These are phyloP conservation scores for Fusarium tuaranense DNA, from an alignment of 2,329 filamentous ascomycete genomes.

Conservation along the genomic window DNA sequence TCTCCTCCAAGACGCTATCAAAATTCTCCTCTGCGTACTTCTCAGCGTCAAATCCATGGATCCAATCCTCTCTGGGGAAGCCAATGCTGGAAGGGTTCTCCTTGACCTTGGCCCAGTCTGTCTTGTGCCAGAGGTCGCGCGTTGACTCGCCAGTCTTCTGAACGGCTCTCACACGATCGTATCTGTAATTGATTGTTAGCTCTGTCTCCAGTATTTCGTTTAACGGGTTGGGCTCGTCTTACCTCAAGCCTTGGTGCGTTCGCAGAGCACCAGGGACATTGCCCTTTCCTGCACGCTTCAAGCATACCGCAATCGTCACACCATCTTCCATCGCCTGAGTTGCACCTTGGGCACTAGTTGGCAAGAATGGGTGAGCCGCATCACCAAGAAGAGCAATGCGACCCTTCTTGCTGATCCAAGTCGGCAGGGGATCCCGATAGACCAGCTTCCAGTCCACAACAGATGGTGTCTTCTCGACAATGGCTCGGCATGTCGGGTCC, in stretches of 20 bases:
- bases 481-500: conserved; percentile 30
- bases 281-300: conserved; percentile 12
- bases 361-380: conserved; percentile 34
- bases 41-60: conserved; percentile 38
- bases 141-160: conserved; percentile 39
- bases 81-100: conserved; percentile 29
- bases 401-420: conserved; percentile 22
- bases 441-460: conserved; percentile 34
- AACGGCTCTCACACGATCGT: conserved; percentile 35
- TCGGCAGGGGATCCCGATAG: conserved; percentile 29
- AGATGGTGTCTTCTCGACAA: conserved; percentile 27
- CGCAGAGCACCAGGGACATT: conserved; percentile 24
- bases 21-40: conserved; percentile 34
- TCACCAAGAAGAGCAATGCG: conserved; percentile 29
- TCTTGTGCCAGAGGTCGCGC: conserved; percentile 39
- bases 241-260: conserved; percentile 34
- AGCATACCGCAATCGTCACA: conserved; percentile 21
- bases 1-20: conserved; percentile 3
- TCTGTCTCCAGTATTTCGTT: neutral
- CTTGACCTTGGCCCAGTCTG: conserved; percentile 33
- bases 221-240: accelerated
- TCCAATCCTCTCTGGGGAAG: conserved; percentile 36
- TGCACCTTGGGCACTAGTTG: conserved; percentile 34
- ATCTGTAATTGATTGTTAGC: neutral
- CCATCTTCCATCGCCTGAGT: conserved; percentile 38